Evolutionary conservation across 139 green algal species (phyloP), one percentile per base, ranked within the genome.

Genomic region (Chara braunii): DNA sequence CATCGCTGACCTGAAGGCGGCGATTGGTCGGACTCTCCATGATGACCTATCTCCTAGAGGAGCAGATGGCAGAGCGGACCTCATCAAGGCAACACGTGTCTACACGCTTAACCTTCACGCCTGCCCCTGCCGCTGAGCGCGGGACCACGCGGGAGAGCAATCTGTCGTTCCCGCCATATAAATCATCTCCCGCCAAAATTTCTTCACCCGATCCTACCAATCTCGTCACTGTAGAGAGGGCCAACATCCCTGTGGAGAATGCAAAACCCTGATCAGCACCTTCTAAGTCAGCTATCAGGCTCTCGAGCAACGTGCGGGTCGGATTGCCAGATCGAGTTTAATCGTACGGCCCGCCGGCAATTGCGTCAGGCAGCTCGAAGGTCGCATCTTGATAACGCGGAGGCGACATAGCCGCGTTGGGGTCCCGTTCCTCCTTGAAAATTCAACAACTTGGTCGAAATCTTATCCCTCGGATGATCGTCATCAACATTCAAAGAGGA

Each of bases 11-110:
- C 75, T 94, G 84, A 86, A 97, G 89, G 58, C 91, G 87, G 18
- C 93, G 94, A 76, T 99, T 99, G 48, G 94, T 99, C n/a, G 94
- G 94, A 0, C 82, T 90, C 81, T 99, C 94, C 43, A 98, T 74
- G 68, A 98, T 89, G 2, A 99, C 84, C 44, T 97, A 82, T 65
- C 84, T 85, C 34, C 88, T 78, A 11, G 44, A 32, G 3, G 24
- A 30, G 11, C 6, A 5, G 22, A 84, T 62, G 18, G 80, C 80
- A 11, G 40, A 43, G 26, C 40, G 18, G 43, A 82, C 43, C 8
- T 45, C 77, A 65, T 84, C 67, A 4, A 95, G 37, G 65, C 96
- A 75, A 0, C 78, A 88, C 67, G 88, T 95, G 78, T 97, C 90
- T 0, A 99, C 90, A 43, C 60, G 32, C 32, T n/a, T n/a, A n/a